Evolutionary conservation across 2,329 filamentous ascomycete genomes (phyloP).

Genomic region (Nemania abortiva): DNA sequence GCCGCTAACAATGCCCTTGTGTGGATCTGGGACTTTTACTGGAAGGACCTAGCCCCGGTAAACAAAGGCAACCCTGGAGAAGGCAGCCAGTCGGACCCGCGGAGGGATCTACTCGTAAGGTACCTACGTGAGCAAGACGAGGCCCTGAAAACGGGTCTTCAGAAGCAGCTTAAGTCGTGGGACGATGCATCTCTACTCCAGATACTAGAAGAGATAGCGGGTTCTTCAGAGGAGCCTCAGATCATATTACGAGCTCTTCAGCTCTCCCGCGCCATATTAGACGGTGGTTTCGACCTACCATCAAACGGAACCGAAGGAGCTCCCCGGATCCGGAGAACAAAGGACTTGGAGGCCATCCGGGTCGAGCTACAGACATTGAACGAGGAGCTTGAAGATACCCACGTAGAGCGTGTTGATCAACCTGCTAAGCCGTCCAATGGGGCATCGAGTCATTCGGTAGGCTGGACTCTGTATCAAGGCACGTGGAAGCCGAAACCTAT

Average conservation of each 20-base stretch:
- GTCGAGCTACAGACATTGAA: slow-evolving; percentile 46
- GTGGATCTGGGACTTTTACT: slow-evolving; percentile 94
- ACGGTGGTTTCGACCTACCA: slow-evolving; percentile 40
- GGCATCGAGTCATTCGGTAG: slow-evolving; percentile 43
- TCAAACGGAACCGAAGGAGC: neutral
- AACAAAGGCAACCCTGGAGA: slow-evolving; percentile 17
- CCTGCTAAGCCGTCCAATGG: slow-evolving; percentile 37
- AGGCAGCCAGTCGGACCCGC: slow-evolving; percentile 36
- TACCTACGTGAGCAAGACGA: slow-evolving; percentile 53
- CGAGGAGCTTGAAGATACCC: slow-evolving; percentile 41
- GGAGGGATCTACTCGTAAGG: slow-evolving; percentile 54
- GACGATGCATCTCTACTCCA: slow-evolving; percentile 54
- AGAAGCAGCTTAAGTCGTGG: slow-evolving; percentile 53
- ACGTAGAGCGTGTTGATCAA: slow-evolving; percentile 21
- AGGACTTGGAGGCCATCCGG: slow-evolving; percentile 43
- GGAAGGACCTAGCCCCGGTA: slow-evolving; percentile 64
- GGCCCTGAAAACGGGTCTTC: slow-evolving; percentile 38
- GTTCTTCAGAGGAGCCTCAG: slow-evolving; percentile 57
- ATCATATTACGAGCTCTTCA: slow-evolving; percentile 60
- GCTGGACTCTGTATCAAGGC: slow-evolving; percentile 65
- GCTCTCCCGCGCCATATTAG: slow-evolving; percentile 58
- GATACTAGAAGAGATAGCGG: slow-evolving; percentile 56
- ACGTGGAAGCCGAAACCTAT: slow-evolving; percentile 70
- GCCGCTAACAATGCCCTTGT: slow-evolving; percentile 77
- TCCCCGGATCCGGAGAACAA: slow-evolving; percentile 12